Evolutionary conservation across 148 eudicot species (phyloP).

Genomic region (Nyssa sinensis): DNA sequence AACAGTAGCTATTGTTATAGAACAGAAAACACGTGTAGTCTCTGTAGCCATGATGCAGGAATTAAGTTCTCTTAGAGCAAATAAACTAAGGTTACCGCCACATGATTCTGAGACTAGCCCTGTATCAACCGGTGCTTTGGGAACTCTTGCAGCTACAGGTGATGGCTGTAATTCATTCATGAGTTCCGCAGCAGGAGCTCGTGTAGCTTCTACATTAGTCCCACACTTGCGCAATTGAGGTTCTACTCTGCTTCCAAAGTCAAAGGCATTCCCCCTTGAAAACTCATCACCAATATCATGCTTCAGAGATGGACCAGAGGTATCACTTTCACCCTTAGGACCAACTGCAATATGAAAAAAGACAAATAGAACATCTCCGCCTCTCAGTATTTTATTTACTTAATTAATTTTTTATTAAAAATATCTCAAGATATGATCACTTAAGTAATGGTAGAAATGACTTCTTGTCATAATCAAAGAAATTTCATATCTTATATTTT

Average conservation of each 20-base stretch:
- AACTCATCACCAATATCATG: neutral
- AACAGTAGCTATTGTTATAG: slow-evolving; percentile 27
- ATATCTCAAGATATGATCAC: no score
- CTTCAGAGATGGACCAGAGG: neutral
- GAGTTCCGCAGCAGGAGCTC: neutral
- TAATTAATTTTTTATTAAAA: no score
- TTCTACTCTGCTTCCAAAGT: neutral
- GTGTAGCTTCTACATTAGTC: neutral
- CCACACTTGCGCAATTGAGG: neutral
- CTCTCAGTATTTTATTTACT: no score
- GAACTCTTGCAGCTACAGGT: neutral
- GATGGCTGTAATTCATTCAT: neutral
- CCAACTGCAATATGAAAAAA: neutral
- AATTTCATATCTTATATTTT: no score
- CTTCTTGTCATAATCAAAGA: no score
- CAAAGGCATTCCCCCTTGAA: neutral
- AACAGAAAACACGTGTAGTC: slow-evolving; percentile 24
- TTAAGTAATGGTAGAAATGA: no score
- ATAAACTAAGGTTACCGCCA: neutral
- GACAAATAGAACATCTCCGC: no score
- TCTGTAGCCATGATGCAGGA: slow-evolving; percentile 30
- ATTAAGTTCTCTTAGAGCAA: slow-evolving; percentile 29
- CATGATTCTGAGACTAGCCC: neutral
- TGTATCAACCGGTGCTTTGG: neutral
- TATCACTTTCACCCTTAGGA: neutral